Percentiles rank a stretch among this genome's conserved stretches.
Conservation (phyloP, 805 yeast genomes). For the Pichia gijzeniarum region DNA sequence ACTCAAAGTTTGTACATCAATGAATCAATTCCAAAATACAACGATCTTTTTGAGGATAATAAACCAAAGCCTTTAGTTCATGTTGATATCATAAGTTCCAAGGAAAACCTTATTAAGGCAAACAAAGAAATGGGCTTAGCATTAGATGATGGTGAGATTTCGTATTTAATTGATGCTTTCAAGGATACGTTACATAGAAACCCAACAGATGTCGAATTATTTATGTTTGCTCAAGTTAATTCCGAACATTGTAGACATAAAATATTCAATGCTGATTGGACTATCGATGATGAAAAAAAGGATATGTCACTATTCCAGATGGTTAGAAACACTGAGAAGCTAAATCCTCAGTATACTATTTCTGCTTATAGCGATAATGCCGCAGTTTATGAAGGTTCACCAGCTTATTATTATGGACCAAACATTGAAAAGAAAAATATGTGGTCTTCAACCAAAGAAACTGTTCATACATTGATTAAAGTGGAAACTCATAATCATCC, state of each 20-base stretch:
- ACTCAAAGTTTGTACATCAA: slow-evolving; percentile 63
- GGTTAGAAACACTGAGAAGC: slow-evolving; percentile 89
- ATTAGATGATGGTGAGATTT: slow-evolving; percentile 89
- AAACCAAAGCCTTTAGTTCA: slow-evolving; percentile 76
- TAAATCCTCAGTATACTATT: slow-evolving; percentile 74
- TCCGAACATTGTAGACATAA: slow-evolving; percentile 99
- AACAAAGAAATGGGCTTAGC: slow-evolving; percentile 87
- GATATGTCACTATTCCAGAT: slow-evolving; percentile 77
- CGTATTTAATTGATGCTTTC: slow-evolving; percentile 79
- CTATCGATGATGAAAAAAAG: slow-evolving; percentile 75
- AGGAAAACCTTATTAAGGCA: slow-evolving; percentile 61
- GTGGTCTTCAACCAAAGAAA: slow-evolving; percentile 72
- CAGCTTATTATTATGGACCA: slow-evolving; percentile 74
- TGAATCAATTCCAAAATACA: slow-evolving; percentile 53
- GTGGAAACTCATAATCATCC: slow-evolving; percentile 99
- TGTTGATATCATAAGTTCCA: slow-evolving; percentile 54
- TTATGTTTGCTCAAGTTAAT: slow-evolving; percentile 99
- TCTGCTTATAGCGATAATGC: slow-evolving; percentile 98
- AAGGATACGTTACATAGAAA: slow-evolving; percentile 69
- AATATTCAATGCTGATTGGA: slow-evolving; percentile 98
- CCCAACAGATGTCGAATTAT: slow-evolving; percentile 96
- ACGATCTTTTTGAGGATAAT: slow-evolving; percentile 73
- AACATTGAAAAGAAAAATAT: slow-evolving; percentile 54
- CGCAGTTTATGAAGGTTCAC: slow-evolving; percentile 84
- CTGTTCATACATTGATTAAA: slow-evolving; percentile 83